Evolutionary conservation across 2,329 filamentous ascomycete genomes (phyloP).

Genomic region (Cladosporium halotolerans): DNA sequence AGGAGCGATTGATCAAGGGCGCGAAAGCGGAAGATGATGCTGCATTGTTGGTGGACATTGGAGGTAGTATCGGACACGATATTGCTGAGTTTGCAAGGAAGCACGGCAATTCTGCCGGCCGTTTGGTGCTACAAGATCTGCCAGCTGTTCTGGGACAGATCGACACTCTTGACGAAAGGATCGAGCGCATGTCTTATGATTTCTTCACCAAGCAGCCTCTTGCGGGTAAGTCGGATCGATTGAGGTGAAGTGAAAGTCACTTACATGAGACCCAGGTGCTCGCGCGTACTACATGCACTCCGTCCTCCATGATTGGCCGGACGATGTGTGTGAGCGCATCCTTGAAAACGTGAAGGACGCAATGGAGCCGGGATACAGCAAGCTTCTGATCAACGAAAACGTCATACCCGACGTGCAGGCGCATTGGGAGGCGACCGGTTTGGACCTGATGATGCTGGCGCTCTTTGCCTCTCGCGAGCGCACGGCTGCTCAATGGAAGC

Average conservation of each 20-base stretch:
- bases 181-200: constrained; percentile 6
- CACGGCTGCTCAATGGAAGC: constrained; percentile 35
- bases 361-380: constrained; percentile 22
- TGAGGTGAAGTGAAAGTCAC: neutral
- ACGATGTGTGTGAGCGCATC: constrained; percentile 15
- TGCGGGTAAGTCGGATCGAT: neutral
- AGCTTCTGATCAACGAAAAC: constrained; percentile 23
- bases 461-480: constrained; percentile 33
- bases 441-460: constrained; percentile 41
- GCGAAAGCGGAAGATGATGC: neutral
- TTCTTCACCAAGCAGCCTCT: constrained; percentile 10
- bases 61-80: constrained; percentile 14
- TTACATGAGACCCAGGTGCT: constrained; percentile 8
- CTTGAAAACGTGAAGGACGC: constrained; percentile 17
- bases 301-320: constrained; percentile 24
- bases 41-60: constrained; percentile 12
- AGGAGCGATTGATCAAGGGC: constrained; percentile 8
- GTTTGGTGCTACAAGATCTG: constrained; percentile 25
- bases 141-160: constrained; percentile 6
- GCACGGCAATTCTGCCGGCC: constrained; percentile 14
- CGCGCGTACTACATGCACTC: constrained; percentile 21
- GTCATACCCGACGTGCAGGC: constrained; percentile 18
- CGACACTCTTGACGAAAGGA: neutral
- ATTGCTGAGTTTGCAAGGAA: constrained; percentile 14
- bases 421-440: constrained; percentile 13